Conservation (phyloP, 2,329 filamentous ascomycete species). For the Cryphonectria radicalis region DNA sequence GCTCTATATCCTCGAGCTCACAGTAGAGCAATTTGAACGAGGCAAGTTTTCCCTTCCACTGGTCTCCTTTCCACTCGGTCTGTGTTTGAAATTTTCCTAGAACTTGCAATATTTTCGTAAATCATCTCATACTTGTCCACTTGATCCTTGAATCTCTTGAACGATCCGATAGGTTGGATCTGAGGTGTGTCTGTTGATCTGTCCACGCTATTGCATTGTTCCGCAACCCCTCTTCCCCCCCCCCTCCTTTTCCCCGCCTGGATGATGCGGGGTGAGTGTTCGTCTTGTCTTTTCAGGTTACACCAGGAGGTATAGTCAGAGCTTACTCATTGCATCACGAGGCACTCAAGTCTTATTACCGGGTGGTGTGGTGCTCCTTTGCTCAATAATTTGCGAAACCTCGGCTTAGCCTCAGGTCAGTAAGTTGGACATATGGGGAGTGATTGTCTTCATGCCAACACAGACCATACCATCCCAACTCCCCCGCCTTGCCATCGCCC, state of each 20-base stretch:
- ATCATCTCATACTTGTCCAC: background rate
- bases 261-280: background rate
- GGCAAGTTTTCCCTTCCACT: background rate
- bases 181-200: background rate
- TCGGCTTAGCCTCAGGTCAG: background rate
- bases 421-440: background rate
- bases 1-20: background rate
- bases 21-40: background rate
- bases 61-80: background rate
- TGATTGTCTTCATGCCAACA: background rate
- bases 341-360: background rate
- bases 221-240: background rate
- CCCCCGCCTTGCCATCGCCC: background rate
- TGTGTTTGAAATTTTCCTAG: background rate
- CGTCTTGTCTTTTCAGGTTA: background rate
- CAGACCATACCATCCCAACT: background rate
- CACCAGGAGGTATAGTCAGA: constrained; percentile 9
- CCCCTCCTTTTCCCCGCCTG: background rate
- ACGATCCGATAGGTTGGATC: background rate
- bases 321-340: constrained; percentile 22
- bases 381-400: background rate
- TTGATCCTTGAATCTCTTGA: background rate
- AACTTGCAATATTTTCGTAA: background rate
- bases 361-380: background rate
- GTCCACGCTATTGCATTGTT: background rate